These are phyloP conservation scores for Termitomyces bulborhizus DNA, from an alignment of 768 basidiomycete genomes.

Conservation along the genomic window DNA sequence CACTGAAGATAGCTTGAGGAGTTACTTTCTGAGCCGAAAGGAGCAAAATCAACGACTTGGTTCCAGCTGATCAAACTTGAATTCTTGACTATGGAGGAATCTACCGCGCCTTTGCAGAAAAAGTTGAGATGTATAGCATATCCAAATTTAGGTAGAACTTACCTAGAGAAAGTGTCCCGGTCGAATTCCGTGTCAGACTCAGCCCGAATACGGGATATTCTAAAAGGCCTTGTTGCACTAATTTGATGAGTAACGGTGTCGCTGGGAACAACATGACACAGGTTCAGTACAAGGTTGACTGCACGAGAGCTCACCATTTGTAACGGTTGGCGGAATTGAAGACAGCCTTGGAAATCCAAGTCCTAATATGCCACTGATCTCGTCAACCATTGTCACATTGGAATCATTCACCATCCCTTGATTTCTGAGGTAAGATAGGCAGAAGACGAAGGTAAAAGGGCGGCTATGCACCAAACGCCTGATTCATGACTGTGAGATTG, in stretches of 20 bases:
- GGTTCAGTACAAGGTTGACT: not conserved
- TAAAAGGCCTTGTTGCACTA: conserved; percentile 58
- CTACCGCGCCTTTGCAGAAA: conserved; percentile 56
- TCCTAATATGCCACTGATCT: conserved; percentile 68
- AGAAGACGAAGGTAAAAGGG: not conserved
- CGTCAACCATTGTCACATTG: conserved; percentile 55
- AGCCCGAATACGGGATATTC: conserved; percentile 77
- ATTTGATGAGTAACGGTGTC: conserved; percentile 57
- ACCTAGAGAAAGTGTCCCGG: conserved; percentile 66
- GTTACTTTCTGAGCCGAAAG: conserved; percentile 50
- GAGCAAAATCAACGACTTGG: conserved; percentile 67
- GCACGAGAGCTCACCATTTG: conserved; percentile 35
- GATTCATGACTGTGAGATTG: conserved; percentile 54
- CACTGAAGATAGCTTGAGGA: conserved; percentile 71
- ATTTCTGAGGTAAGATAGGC: not conserved
- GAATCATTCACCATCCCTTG: conserved; percentile 56
- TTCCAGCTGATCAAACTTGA: conserved; percentile 63
- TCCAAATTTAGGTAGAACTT: conserved; percentile 8
- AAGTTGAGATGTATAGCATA: not conserved
- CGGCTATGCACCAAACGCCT: conserved; percentile 55
- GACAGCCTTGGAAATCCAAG: conserved; percentile 75
- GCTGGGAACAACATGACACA: conserved; percentile 31
- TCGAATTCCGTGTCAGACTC: conserved; percentile 50
- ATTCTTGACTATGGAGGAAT: conserved; percentile 60
- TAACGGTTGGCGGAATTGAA: conserved; percentile 36